Evolutionary conservation across 306 rosid species (phyloP).

Genomic region (Aeschynomene evenia): DNA sequence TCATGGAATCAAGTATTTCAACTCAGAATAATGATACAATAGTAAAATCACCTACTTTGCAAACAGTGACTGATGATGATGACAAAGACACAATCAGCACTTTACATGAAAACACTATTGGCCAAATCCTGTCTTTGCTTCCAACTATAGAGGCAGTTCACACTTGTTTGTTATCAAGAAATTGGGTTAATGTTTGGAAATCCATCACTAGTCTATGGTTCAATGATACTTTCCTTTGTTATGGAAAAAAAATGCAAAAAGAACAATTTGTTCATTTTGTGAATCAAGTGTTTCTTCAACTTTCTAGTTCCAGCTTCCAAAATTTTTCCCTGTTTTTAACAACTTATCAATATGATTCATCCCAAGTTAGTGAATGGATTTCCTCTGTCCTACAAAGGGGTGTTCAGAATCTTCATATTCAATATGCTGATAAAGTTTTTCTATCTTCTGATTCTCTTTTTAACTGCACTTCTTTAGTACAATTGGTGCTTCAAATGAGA

Average conservation of each 20-base stretch:
- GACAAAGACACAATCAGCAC: conserved; percentile 25
- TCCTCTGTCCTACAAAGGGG: conserved; percentile 22
- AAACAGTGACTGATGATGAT: background rate
- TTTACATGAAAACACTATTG: conserved; percentile 26
- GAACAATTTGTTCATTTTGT: conserved; percentile 28
- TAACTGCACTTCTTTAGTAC: conserved; percentile 35
- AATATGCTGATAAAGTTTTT: conserved; percentile 21
- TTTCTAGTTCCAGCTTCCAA: conserved; percentile 23
- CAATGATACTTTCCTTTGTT: conserved; percentile 9
- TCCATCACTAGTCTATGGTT: conserved; percentile 7
- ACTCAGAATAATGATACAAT: background rate
- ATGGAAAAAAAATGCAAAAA: conserved; percentile 29
- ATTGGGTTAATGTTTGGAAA: conserved; percentile 34
- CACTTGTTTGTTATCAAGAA: conserved; percentile 25
- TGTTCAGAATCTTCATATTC: conserved; percentile 35
- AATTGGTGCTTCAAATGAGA: conserved; percentile 42
- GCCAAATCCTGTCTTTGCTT: conserved; percentile 29
- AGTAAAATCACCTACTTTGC: background rate
- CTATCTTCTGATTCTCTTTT: conserved; percentile 30
- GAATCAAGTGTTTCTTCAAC: conserved; percentile 20
- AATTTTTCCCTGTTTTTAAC: conserved; percentile 37
- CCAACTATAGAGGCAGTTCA: conserved; percentile 23
- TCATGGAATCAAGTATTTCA: conserved; percentile 24
- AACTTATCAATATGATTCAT: conserved; percentile 24
- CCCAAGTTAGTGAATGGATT: conserved; percentile 33